Evolutionary conservation across 148 eudicot genomes (phyloP), one percentile per base, ranked within the genome.

Genomic region (Chenopodium quinoa): DNA sequence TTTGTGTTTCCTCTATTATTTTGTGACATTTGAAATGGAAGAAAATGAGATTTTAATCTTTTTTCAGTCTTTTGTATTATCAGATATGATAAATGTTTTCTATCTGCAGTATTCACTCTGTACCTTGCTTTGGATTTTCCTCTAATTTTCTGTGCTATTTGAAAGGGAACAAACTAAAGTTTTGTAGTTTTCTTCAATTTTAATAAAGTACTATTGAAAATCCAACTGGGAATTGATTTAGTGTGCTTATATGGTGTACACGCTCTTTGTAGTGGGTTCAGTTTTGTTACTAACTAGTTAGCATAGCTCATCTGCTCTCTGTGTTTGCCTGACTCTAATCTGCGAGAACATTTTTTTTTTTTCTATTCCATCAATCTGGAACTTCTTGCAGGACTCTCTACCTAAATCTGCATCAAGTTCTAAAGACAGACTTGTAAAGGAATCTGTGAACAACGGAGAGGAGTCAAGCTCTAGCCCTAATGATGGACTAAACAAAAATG

Each of bases 311-410:
- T 80, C 75, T 74, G 76, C 7, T 83, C 20, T 54, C 11, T 88
- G 74, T 71, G 60, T 72, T 81, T 75, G 77, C 72, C 37, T 63
- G 40, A 63, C 27, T 29, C 25, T 78, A 66, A 82, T 68, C 16
- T 29, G 16, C 22, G 52, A 75, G 56, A 31, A 11, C 68, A 44
- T 40, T 40, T 31, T 75, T 73, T 70, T 81, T 58, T 23, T 58
- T 77, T 23, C 56, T 62, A 66, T 50, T 77, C 56, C 58, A 31
- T 79, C 72, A 23, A 27, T 71, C 37, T 78, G 72, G 46, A 63
- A 73, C 25, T 52, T 56, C 50, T 76, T 82, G 84, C 93, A 89
- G 94, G 86, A 82, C 80, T 78, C 76, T 79, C 76, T 85, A 76
- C 81, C 86, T 75, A 54, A 75, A 22, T 63, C 79, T 48, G 79